Percentiles rank a stretch among this genome's conserved stretches.
Evolutionary conservation across 495 filamentous ascomycete species (phyloP).

Genomic region (Lepidopterella palustris): DNA sequence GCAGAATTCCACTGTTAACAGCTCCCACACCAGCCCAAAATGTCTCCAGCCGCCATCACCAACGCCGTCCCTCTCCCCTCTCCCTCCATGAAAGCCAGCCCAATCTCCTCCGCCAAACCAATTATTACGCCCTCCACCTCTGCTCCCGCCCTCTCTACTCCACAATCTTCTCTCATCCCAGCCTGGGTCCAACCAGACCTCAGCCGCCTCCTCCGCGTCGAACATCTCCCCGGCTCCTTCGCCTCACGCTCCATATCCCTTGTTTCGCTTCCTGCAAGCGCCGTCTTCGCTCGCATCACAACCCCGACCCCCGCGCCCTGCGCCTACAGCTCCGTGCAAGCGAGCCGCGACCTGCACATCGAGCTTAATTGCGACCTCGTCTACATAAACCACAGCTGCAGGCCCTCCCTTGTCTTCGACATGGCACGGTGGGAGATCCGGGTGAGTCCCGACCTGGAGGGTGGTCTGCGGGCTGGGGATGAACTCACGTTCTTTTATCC

Average conservation of each 20-base stretch:
- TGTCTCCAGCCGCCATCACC: conserved; percentile 23
- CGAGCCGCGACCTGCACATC: conserved; percentile 54
- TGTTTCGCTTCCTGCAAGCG: conserved; percentile 56
- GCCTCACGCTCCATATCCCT: conserved; percentile 56
- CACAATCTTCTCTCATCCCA: conserved; percentile 3
- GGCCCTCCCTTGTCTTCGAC: conserved; percentile 65
- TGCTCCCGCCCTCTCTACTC: background rate
- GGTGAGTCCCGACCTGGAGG: conserved; percentile 33
- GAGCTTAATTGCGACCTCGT: conserved; percentile 70
- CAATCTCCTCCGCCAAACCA: conserved; percentile 10
- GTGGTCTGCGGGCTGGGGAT: conserved; percentile 48
- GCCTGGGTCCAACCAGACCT: conserved; percentile 37
- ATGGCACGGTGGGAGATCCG: conserved; percentile 57
- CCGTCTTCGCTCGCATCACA: conserved; percentile 55
- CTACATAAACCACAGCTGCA: conserved; percentile 70
- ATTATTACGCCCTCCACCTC: conserved; percentile 13
- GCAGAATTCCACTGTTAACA: background rate
- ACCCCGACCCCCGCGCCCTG: conserved; percentile 33
- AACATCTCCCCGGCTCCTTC: conserved; percentile 43
- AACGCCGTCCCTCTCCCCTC: conserved; percentile 3
- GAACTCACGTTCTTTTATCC: conserved; percentile 76
- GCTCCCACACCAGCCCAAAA: background rate
- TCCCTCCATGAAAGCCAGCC: background rate
- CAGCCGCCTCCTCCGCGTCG: conserved; percentile 45
- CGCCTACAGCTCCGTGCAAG: conserved; percentile 67